Percentiles rank a stretch among this genome's conserved stretches.
These are phyloP conservation scores for Solioccasus polychromus DNA, from an alignment of 768 basidiomycete genomes.

Conservation along the genomic window DNA sequence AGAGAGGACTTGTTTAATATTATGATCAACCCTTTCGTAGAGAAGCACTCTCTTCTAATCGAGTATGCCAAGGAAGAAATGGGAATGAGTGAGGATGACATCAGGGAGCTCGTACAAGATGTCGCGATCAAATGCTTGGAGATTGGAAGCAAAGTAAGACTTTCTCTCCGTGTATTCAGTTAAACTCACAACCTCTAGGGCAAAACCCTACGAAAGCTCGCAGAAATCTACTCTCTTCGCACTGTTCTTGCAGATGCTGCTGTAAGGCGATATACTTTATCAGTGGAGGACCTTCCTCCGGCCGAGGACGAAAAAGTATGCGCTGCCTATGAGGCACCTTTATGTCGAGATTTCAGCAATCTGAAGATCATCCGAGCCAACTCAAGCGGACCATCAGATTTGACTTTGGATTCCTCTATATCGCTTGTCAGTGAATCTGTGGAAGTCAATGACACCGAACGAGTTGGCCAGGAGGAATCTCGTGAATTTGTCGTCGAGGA, in stretches of 20 bases:
- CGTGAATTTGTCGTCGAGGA: constrained; percentile 19
- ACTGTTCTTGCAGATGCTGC: constrained; percentile 44
- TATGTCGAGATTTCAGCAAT: constrained; percentile 54
- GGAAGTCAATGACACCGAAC: constrained; percentile 8
- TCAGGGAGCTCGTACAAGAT: constrained; percentile 52
- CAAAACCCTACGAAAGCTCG: constrained; percentile 59
- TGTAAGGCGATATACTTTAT: constrained; percentile 48
- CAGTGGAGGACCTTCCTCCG: constrained; percentile 54
- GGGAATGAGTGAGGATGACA: constrained; percentile 41
- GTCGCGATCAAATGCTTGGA: constrained; percentile 59
- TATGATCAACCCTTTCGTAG: constrained; percentile 68
- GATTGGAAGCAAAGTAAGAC: constrained; percentile 48
- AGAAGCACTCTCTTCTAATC: constrained; percentile 49
- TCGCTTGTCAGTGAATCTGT: constrained; percentile 10
- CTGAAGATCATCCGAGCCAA: constrained; percentile 27
- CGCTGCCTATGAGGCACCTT: constrained; percentile 42
- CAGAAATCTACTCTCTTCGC: constrained; percentile 46
- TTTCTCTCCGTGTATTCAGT: background rate
- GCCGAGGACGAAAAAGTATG: constrained; percentile 48
- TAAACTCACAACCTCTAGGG: constrained; percentile 43
- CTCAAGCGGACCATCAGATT: constrained; percentile 13
- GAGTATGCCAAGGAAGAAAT: constrained; percentile 47
- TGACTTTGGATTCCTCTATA: constrained; percentile 1
- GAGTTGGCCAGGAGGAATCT: constrained; percentile 13
- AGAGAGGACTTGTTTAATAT: constrained; percentile 58